Evolutionary conservation across 305 asterid genomes (phyloP), one percentile per base, ranked within the genome.

Genomic region (Nicotiana rustica): DNA sequence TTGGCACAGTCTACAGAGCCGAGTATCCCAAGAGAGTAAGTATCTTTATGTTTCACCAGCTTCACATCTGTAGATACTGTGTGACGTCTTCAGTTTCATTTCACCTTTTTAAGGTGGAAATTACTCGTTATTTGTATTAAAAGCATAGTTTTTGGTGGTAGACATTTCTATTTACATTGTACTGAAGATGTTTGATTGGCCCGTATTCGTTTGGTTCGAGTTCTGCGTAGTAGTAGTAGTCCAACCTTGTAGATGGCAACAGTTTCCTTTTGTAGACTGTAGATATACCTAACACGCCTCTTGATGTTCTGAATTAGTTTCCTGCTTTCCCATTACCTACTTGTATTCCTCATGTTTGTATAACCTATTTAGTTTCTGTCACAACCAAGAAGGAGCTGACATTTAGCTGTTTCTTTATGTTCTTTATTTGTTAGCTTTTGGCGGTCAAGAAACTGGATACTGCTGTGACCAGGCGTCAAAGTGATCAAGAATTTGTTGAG

Each of bases 381-480:
- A 75, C 41, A 14, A 29, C 7, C 55, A 49, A 33, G 44, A 75
- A 75, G 29, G 3, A 8, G 10, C 47, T 52, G 47, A 75, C 17
- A 55, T 49, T 8, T 17, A 18, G 33, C 31, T 55, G 31, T 55
- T 76, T 76, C 47, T 82, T 67, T 31, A 77, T 68, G 49, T 6
- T 12, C 7, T 18, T 68, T 83, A 6, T 80, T 89, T 49, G 84
- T 84, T 86, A 96, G 99, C 86, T 92, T 79, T 80, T 95, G 81
- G 99, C 97, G 2, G 92, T 96, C 82, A 96, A 93, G 92, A 96
- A 96, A 85, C 90, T 96, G 86, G 92, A 96, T 64, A 83, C 81
- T 69, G 84, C 84, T 44, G 90, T 86, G 55, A 84, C 94, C 33
- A 91, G 81, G 67, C 88, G 78, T 84, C 83, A 92, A 84, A 92